Evolutionary conservation across 768 basidiomycete species (phyloP), one percentile per base, ranked within the genome.

Genomic region (Xanthoconium purpureum): DNA sequence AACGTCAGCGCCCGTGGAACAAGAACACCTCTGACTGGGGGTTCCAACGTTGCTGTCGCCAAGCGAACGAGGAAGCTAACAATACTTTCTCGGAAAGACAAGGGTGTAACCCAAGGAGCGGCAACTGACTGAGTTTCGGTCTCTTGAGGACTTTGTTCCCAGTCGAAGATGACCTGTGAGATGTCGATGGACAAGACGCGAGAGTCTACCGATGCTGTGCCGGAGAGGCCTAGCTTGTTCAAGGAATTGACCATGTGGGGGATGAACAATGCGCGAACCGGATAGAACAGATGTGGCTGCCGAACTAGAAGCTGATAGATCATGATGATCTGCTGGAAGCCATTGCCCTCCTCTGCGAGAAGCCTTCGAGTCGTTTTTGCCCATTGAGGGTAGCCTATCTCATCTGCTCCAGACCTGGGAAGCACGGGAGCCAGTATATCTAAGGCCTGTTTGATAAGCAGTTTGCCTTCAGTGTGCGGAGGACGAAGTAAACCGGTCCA

Each of bases 31-130:
- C 69, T 73, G 29, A 72, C 70, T 7, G 75, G 73, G 7, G 78
- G 71, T n/a, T 78, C 78, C 54, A 84, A 78, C 1, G 80, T 73
- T 32, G 83, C 80, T 15, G 91, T 91, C 10, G 91, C 86, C 45
- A 98, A 79, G 46, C 96, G 88, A n/a, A 99, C 86, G 35, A 99
- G 81, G 72, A 94, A 97, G 75, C 93, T 94, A 60, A 98, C 89
- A 75, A 97, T 90, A 56, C 87, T 88, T 73, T 98, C 96, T 30
- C 92, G 83, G 54, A 92, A 85, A 20, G 80, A 78, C 30, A 90
- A 74, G 3, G 95, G 92, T 0, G 90, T 91, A 20, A 82, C 71
- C 91, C 93, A 95, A 6, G 36, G 66, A 53, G 45, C 68, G 58
- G 45, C 61, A n/a, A 57, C 58, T n/a, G 63, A 43, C 24, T 60